Base-by-base conservation (phyloP, 1,284 basidiomycete species). In the Rhodotorula sp. region DNA sequence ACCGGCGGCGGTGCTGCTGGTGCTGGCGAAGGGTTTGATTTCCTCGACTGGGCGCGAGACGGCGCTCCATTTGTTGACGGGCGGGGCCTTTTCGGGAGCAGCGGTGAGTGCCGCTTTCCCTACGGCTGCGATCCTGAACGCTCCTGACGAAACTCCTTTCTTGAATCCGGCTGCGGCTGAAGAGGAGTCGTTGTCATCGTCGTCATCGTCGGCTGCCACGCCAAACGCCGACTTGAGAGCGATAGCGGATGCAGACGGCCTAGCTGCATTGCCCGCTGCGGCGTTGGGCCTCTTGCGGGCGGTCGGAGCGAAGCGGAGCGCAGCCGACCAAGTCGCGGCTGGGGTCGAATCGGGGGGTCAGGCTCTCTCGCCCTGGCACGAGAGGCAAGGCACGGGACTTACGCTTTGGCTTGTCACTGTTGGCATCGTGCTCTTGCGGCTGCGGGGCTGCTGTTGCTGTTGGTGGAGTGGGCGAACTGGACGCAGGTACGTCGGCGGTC, bases 221-320 rank as follows among this genome's bases (percentile, higher is more conserved):
- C 68, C 66, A 19, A 73, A 66, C 1, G 67, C 65, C 16, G 68
- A 68, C n/a, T 66, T 62, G 66, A 68, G 63, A 2, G 70, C 54
- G 26, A 55, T 16, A 2, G 54, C 71, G 12, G 60, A 55, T 5
- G 70, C 64, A 12, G 63, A 23, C 2, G 67, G 55, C 8, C 49
- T 26, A 38, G 38, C 38, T 26, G 54, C 54, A 8, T 26, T 26
- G 23, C n/a, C 54, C 6, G 54, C n/a, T 15, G 43, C 7, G 64
- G n/a, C 1, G 67, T 21, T 4, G 14, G 72, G 68, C 49, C 67
- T 70, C 70, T 76, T 78, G 48, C 77, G 71, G 34, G 60, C 28
- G 43, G 71, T 65, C 8, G 77, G 77, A n/a, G 72, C 73, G 68
- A 78, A 78, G 23, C 76, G 68, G 14, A 78, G 71, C 1, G 77